A percentile compares a stretch with the other conserved stretches of the same genome.
These are phyloP conservation scores for Hamamelis virginiana DNA, from an alignment of 164 flowering plant genomes.

Conservation along the genomic window DNA sequence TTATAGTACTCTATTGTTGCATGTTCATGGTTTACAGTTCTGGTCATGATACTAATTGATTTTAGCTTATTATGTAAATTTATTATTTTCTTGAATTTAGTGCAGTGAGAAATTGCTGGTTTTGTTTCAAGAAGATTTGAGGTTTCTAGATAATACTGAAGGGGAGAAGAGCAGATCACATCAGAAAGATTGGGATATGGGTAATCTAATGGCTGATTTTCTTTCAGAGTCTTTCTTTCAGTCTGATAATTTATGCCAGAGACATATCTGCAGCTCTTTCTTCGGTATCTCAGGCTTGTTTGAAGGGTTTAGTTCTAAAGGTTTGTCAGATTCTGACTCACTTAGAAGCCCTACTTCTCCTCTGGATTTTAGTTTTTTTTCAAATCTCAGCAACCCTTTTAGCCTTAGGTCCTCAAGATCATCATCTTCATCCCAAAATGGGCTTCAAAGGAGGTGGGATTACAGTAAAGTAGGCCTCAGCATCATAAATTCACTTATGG, in stretches of 20 bases:
- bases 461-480: conserved; percentile 25
- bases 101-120: conserved; percentile 24
- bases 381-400: conserved; percentile 24
- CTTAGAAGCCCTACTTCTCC: conserved; percentile 35
- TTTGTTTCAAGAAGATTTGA: conserved; percentile 12
- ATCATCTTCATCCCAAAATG: conserved; percentile 10
- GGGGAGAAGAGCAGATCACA: conserved; percentile 46
- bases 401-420: conserved; percentile 12
- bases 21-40: background rate
- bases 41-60: too few relatives aligned
- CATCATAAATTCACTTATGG: conserved; percentile 23
- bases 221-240: conserved; percentile 14
- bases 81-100: background rate
- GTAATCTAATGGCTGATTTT: conserved; percentile 25
- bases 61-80: too few relatives aligned
- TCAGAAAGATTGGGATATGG: conserved; percentile 38
- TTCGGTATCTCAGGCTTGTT: conserved; percentile 21
- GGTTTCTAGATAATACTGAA: conserved; percentile 41
- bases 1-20: background rate
- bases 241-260: conserved; percentile 16
- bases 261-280: conserved; percentile 19
- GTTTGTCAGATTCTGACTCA: conserved; percentile 18
- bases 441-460: conserved; percentile 15
- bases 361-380: conserved; percentile 27
- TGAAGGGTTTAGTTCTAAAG: conserved; percentile 18